Conservation (phyloP, 2,329 filamentous ascomycete species). For the Colletotrichum endophyticum region DNA sequence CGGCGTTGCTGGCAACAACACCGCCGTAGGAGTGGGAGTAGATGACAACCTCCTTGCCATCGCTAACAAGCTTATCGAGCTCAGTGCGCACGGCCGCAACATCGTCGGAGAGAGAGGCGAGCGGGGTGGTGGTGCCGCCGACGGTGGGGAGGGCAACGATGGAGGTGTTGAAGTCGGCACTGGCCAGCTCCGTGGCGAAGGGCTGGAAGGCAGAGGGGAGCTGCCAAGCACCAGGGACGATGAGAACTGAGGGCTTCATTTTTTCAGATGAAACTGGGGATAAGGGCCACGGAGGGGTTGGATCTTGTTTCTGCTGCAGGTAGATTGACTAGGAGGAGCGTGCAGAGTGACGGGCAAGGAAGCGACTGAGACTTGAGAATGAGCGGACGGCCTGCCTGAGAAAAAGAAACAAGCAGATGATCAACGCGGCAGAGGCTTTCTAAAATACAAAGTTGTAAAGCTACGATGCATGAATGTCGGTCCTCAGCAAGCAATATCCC, state of each 20-base stretch:
- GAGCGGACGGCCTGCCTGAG: background rate
- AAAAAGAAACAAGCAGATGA: background rate
- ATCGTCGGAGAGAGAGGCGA: conserved; percentile 33
- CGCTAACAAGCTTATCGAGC: conserved; percentile 31
- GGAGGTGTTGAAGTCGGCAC: conserved; percentile 26
- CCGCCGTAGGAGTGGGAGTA: conserved; percentile 49
- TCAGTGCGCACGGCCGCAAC: conserved; percentile 31
- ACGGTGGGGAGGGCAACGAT: conserved; percentile 36
- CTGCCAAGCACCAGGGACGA: conserved; percentile 46
- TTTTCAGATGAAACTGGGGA: background rate
- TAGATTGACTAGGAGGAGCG: background rate
- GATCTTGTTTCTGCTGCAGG: conserved; percentile 1
- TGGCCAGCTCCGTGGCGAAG: conserved; percentile 5
- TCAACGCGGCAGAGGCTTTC: background rate
- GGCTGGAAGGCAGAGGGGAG: conserved; percentile 31
- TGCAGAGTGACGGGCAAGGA: background rate
- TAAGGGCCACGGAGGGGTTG: background rate
- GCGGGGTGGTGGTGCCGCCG: conserved; percentile 29
- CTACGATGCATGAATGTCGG: background rate
- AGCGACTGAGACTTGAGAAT: background rate
- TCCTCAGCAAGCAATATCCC: conserved; percentile 5
- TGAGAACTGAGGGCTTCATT: conserved; percentile 33
- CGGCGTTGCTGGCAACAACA: conserved; percentile 40
- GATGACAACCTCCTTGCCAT: conserved; percentile 45
- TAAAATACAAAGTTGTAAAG: conserved; percentile 6